Conservation (phyloP, 2,329 filamentous ascomycete genomes). For the Massarina eburnea region DNA sequence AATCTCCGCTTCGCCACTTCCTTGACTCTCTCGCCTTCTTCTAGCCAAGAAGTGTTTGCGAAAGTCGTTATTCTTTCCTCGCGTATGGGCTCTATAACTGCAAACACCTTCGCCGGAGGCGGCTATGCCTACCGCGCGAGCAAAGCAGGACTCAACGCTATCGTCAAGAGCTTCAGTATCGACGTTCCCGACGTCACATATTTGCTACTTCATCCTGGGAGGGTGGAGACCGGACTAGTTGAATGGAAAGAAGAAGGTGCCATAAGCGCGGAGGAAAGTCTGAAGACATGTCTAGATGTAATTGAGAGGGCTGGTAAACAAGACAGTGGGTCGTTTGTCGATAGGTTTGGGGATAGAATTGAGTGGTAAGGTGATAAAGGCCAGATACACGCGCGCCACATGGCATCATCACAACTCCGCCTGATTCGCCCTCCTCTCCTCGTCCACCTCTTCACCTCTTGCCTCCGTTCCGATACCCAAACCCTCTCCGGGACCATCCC, state of each 20-base stretch:
- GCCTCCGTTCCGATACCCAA: conserved; percentile 9
- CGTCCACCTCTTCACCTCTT: conserved; percentile 5
- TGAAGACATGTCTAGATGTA: conserved; percentile 41
- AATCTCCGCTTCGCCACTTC: conserved; percentile 21
- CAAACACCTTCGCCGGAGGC: conserved; percentile 45
- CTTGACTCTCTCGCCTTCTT: conserved; percentile 6
- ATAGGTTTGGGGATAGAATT: conserved; percentile 48
- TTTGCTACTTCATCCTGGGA: conserved; percentile 48
- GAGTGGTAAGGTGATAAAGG: conserved; percentile 37
- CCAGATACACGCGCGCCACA: no score
- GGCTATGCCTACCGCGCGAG: conserved; percentile 52
- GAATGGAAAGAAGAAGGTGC: conserved; percentile 50
- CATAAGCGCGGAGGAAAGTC: conserved; percentile 45
- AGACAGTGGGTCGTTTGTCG: conserved; percentile 46
- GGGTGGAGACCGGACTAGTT: conserved; percentile 50
- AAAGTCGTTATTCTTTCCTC: conserved; percentile 49
- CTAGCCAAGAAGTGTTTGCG: no score
- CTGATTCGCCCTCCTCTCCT: no score
- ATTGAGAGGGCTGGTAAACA: conserved; percentile 35
- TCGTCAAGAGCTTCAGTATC: conserved; percentile 47
- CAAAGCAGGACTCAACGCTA: conserved; percentile 51
- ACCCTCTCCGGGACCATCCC: conserved; percentile 7
- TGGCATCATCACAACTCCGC: no score
- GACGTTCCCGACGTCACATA: conserved; percentile 49
- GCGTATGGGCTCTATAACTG: conserved; percentile 48